These are phyloP conservation scores for Aspergillus sp. DNA, from an alignment of 2,329 filamentous ascomycete genomes.

Conservation along the genomic window DNA sequence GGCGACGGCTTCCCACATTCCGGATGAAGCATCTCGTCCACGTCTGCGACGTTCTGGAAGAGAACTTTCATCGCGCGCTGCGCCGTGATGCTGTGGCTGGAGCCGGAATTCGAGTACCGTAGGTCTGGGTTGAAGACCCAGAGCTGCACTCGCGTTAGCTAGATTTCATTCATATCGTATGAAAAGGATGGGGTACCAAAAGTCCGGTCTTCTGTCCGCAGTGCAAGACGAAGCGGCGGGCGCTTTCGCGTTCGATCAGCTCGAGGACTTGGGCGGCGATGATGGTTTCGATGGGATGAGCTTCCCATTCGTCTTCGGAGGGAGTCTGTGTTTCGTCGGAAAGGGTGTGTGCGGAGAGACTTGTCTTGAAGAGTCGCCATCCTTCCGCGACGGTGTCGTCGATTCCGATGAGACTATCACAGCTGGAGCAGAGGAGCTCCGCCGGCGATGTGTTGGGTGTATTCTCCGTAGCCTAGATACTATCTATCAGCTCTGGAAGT, in stretches of 20 bases:
- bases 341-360: conserved; percentile 26
- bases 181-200: conserved; percentile 28
- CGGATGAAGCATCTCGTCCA: conserved; percentile 34
- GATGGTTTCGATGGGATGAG: conserved; percentile 34
- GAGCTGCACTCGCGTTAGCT: conserved; percentile 31
- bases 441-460: conserved; percentile 28
- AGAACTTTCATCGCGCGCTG: conserved; percentile 58
- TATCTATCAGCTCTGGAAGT: not conserved
- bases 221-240: conserved; percentile 55
- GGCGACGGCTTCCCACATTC: conserved; percentile 36
- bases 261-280: conserved; percentile 56
- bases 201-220: conserved; percentile 31
- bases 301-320: conserved; percentile 30
- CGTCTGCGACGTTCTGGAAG: conserved; percentile 41
- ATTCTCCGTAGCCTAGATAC: conserved; percentile 25
- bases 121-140: conserved; percentile 63
- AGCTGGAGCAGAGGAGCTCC: conserved; percentile 30
- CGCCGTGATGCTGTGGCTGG: conserved; percentile 27
- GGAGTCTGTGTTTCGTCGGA: conserved; percentile 22
- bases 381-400: conserved; percentile 44
- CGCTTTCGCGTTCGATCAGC: conserved; percentile 54
- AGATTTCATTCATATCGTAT: not conserved
- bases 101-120: conserved; percentile 51
- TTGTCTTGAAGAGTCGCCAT: conserved; percentile 52
- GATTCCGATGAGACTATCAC: conserved; percentile 31